Evolutionary conservation across 2,329 filamentous ascomycete species (phyloP), one percentile per base, ranked within the genome.

Genomic region (Apiospora phragmitis): DNA sequence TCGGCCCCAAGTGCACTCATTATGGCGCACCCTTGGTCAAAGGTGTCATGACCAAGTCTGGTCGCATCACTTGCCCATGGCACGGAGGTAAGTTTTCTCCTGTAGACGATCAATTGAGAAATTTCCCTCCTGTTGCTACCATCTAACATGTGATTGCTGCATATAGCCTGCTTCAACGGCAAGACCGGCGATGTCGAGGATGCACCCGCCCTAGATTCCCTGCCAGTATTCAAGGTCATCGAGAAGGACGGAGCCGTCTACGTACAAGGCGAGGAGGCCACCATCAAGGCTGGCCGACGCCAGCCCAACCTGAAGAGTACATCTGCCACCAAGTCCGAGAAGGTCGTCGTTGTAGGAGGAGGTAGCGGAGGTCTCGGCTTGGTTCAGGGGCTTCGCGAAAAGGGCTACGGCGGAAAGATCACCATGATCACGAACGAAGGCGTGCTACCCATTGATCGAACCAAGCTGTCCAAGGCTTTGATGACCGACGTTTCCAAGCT

Each of bases 401-500:
- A 92, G 73, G 94, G 95, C 41, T 98, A 91, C 84, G 87, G 86
- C 6, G 95, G 94, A 18, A 85, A 88, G 70, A 91, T 99, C 75
- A 97, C 94, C 0, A 85, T 97, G 77, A 91, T 99, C 76, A 91
- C 93, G 16, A 91, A 89, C 74, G 96, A 99, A 81, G 92, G 93
- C 29, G 92, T 96, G 79, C 87, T 92, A 43, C 95, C 95, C 42
- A 95, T 98, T 76, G 96, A 99, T 83, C 90, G 96, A 26, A 94
- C 96, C 14, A 98, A 98, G 85, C 88, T 99, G 55, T 98, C 95
- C 78, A 99, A 99, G 83, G 94, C 95, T 0, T 86, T 99, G 16
- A 88, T 98, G 73, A 90, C 93, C 8, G 95, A 99, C 79, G 81
- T 90, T 1, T 87, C 88, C 62, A 97, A 97, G 83, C 83, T 97